Evolutionary conservation across 768 basidiomycete genomes (phyloP).

Genomic region (Russula brevipes): DNA sequence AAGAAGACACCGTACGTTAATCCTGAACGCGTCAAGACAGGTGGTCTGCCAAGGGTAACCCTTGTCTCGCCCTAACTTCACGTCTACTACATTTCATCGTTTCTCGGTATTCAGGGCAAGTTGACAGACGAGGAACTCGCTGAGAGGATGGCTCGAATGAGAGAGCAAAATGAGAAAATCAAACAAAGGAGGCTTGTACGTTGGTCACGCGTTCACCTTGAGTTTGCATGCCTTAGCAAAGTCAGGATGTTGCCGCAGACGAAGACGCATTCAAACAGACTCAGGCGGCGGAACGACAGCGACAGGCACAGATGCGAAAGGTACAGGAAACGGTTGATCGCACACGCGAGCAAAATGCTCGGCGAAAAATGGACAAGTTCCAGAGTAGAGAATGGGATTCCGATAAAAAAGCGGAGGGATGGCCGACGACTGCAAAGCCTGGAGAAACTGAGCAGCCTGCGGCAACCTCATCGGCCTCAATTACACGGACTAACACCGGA

Average conservation of each 20-base stretch:
- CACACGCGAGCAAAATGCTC: slow-evolving; percentile 72
- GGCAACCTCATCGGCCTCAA: slow-evolving; percentile 4
- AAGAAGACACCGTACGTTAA: slow-evolving; percentile 74
- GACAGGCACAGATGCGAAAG: slow-evolving; percentile 52
- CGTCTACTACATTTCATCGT: background rate
- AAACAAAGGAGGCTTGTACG: slow-evolving; percentile 61
- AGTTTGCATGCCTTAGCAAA: background rate
- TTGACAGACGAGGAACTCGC: slow-evolving; percentile 60
- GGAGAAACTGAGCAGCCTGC: slow-evolving; percentile 4
- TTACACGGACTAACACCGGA: slow-evolving; percentile 13
- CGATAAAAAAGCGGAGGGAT: slow-evolving; percentile 44
- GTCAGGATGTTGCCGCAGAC: slow-evolving; percentile 74
- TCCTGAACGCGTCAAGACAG: slow-evolving; percentile 79
- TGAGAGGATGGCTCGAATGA: slow-evolving; percentile 64
- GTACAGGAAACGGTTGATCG: slow-evolving; percentile 65
- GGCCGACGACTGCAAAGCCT: slow-evolving; percentile 1
- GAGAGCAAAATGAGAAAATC: slow-evolving; percentile 71
- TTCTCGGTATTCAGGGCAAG: slow-evolving; percentile 48
- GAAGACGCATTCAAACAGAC: slow-evolving; percentile 72
- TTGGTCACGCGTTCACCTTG: slow-evolving; percentile 12
- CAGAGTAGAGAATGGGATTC: slow-evolving; percentile 82
- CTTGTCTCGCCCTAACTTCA: slow-evolving; percentile 16
- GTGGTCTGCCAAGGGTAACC: slow-evolving; percentile 62
- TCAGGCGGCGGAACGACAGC: slow-evolving; percentile 58
- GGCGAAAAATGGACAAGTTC: slow-evolving; percentile 75